Evolutionary conservation across 148 eudicot genomes (phyloP).

Genomic region (Amaranthus cruentus): DNA sequence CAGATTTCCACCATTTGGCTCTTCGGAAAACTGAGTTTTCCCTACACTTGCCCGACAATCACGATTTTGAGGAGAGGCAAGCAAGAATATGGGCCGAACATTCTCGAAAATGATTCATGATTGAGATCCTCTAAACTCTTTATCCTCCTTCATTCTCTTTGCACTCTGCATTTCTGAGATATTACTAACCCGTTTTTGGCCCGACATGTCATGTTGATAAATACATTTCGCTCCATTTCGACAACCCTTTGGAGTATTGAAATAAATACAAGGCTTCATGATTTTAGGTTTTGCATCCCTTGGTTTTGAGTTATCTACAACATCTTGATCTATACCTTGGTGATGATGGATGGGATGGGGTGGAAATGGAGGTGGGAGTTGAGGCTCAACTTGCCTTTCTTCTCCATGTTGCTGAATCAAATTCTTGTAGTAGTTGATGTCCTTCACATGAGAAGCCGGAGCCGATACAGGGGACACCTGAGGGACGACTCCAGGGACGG

Average conservation of each 20-base stretch:
- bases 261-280: conserved; percentile 66
- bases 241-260: conserved; percentile 64
- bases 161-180: conserved; percentile 53
- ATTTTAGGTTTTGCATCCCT: conserved; percentile 47
- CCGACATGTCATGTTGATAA: conserved; percentile 46
- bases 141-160: conserved; percentile 77
- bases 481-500: conserved; percentile 19
- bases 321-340: conserved; percentile 27
- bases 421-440: conserved; percentile 59
- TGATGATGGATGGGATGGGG: conserved; percentile 31
- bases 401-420: conserved; percentile 79
- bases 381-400: conserved; percentile 37
- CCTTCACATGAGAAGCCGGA: conserved; percentile 32
- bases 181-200: conserved; percentile 37
- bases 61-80: background rate
- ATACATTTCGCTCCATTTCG: conserved; percentile 62
- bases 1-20: background rate
- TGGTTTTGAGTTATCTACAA: conserved; percentile 24
- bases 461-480: conserved; percentile 17
- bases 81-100: conserved; percentile 10
- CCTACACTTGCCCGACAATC: background rate
- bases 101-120: background rate
- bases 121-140: conserved; percentile 59
- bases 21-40: background rate
- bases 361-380: conserved; percentile 20